Percentiles rank a stretch among this genome's conserved stretches.
Evolutionary conservation across 2,329 filamentous ascomycete genomes (phyloP).

Genomic region (Diaporthe ampelina): DNA sequence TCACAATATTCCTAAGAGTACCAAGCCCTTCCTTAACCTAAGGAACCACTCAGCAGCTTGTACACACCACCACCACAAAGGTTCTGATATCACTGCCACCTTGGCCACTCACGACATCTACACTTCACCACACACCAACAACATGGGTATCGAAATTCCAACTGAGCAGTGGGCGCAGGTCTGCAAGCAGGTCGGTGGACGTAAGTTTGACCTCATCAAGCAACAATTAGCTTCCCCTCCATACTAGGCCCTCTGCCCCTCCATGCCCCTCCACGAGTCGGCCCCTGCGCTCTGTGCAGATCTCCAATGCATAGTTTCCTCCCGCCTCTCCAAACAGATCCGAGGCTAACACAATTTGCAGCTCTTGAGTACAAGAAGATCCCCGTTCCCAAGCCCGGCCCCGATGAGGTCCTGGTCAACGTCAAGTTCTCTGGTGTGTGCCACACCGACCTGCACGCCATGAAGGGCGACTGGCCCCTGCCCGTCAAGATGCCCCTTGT

Average conservation of each 20-base stretch:
- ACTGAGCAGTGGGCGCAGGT: constrained; percentile 93
- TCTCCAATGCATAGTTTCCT: not conserved
- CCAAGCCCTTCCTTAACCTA: constrained; percentile 1
- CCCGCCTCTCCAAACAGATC: not conserved
- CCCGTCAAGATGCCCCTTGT: constrained; percentile 86
- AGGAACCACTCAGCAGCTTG: constrained; percentile 14
- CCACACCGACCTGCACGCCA: constrained; percentile 83
- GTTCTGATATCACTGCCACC: constrained; percentile 9
- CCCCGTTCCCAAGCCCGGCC: constrained; percentile 82
- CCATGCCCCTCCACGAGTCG: not conserved
- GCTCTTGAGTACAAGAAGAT: constrained; percentile 83
- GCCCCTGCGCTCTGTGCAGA: not conserved
- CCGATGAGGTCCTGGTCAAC: constrained; percentile 92
- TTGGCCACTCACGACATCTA: constrained; percentile 29
- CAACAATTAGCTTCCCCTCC: constrained; percentile 48
- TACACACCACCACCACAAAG: constrained; percentile 3
- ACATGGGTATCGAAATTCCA: constrained; percentile 72
- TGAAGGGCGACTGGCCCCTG: constrained; percentile 91
- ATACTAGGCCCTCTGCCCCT: constrained; percentile 44
- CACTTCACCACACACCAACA: constrained; percentile 45
- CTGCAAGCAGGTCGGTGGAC: constrained; percentile 83
- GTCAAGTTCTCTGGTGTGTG: constrained; percentile 85
- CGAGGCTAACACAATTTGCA: constrained; percentile 47
- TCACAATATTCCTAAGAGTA: constrained; percentile 8
- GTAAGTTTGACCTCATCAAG: constrained; percentile 57